Evolutionary conservation across 2,329 filamentous ascomycete genomes (phyloP).

Genomic region (Xylariaceae sp.): DNA sequence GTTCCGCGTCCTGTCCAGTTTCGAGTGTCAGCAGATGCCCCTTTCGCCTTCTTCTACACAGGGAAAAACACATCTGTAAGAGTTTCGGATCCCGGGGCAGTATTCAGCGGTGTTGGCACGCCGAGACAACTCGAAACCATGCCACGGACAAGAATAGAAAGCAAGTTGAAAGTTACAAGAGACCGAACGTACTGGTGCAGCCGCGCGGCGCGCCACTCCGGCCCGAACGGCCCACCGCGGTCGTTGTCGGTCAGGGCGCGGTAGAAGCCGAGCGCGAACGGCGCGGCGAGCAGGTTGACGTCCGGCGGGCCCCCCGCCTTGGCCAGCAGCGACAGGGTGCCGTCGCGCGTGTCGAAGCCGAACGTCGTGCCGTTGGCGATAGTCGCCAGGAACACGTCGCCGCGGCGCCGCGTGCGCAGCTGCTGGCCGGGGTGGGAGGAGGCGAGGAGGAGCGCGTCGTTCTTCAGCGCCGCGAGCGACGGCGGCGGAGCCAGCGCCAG

Average conservation of each 20-base stretch:
- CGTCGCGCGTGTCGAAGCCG: slow-evolving; percentile 35
- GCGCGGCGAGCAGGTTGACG: slow-evolving; percentile 35
- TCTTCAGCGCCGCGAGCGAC: slow-evolving; percentile 22
- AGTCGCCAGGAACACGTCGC: slow-evolving; percentile 25
- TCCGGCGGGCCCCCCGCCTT: slow-evolving; percentile 18
- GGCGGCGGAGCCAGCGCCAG: slow-evolving; percentile 30
- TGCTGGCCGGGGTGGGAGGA: slow-evolving; percentile 7
- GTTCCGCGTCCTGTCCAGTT: slow-evolving; percentile 32
- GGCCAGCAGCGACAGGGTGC: slow-evolving; percentile 35
- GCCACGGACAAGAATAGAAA: no score
- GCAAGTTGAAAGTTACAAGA: no score
- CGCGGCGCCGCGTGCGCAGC: slow-evolving; percentile 20
- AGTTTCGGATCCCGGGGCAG: no score
- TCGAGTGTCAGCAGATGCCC: no score
- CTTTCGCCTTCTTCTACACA: no score
- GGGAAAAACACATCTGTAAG: no score
- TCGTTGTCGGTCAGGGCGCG: slow-evolving; percentile 63
- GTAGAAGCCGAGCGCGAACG: slow-evolving; percentile 48
- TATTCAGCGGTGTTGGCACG: no score
- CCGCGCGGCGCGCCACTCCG: slow-evolving; percentile 45
- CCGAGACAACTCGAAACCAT: no score
- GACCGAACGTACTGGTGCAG: no score
- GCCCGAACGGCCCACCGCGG: slow-evolving; percentile 43
- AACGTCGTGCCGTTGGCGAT: slow-evolving; percentile 31
- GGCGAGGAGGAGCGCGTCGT: slow-evolving; percentile 4